Conservation (phyloP, 331 rosid genomes). For the Dryas integrifolia region DNA sequence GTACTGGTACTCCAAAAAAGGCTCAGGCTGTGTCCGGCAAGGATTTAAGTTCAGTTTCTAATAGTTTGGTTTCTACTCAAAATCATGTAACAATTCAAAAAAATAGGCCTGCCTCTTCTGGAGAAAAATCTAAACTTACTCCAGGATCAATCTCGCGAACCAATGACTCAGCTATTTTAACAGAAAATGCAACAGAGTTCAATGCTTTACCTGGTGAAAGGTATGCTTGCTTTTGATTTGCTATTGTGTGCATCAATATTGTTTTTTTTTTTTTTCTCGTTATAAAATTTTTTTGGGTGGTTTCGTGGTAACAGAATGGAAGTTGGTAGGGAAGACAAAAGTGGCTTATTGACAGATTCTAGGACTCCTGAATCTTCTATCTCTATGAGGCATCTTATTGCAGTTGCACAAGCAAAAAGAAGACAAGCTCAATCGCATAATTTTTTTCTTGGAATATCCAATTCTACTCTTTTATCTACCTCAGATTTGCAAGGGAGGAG, state of each 20-base stretch:
- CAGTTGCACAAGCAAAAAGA: conserved; percentile 93
- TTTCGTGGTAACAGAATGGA: conserved; percentile 46
- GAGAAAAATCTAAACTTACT: conserved; percentile 55
- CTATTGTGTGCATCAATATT: conserved; percentile 1
- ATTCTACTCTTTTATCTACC: conserved; percentile 30
- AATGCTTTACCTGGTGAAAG: conserved; percentile 53
- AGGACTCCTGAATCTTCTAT: conserved; percentile 59
- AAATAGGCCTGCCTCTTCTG: conserved; percentile 47
- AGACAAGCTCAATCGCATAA: conserved; percentile 66
- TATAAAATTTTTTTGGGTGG: conserved; percentile 17
- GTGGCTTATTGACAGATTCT: conserved; percentile 43
- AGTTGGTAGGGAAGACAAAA: conserved; percentile 50
- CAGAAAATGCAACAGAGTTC: conserved; percentile 48
- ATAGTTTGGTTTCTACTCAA: conserved; percentile 44
- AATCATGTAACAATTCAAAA: conserved; percentile 47
- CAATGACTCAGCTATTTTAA: conserved; percentile 43
- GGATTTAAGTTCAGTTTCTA: conserved; percentile 30
- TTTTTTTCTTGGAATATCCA: conserved; percentile 44
- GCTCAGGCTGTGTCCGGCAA: conserved; percentile 45
- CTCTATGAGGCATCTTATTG: conserved; percentile 87
- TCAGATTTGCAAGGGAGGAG: conserved; percentile 52
- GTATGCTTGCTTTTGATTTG: conserved; percentile 35
- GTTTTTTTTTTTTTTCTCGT: conserved; percentile 7
- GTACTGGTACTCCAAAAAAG: conserved; percentile 51
- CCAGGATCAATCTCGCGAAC: conserved; percentile 38